phyloP scores from a whole-genome alignment of 495 filamentous ascomycete species.

The Trypethelium eluteriae region DNA sequence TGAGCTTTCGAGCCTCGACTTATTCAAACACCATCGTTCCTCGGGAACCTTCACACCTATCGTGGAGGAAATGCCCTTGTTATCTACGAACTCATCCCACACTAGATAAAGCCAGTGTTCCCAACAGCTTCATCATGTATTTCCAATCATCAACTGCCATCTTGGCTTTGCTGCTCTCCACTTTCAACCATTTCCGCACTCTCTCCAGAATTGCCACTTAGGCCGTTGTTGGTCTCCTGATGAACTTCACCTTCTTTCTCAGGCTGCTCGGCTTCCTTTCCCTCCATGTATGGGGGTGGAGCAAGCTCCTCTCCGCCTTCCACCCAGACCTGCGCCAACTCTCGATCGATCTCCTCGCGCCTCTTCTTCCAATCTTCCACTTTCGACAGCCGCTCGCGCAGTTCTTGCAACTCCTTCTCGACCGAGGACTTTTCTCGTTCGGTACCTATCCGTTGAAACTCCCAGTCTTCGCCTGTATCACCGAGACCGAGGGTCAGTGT shows the following conservation, averaged over 20 bases:
- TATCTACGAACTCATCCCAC: not conserved
- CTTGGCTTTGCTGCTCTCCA: not conserved
- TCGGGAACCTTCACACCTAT: no score
- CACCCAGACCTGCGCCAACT: constrained; percentile 57
- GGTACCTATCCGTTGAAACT: constrained; percentile 86
- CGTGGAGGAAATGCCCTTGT: not conserved
- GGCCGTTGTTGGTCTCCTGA: not conserved
- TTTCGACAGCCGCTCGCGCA: constrained; percentile 67
- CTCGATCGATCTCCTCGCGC: constrained; percentile 64
- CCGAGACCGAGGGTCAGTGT: constrained; percentile 76
- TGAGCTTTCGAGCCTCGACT: not conserved
- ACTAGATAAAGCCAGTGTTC: no score
- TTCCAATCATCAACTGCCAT: not conserved
- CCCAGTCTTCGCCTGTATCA: constrained; percentile 60
- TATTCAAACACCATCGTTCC: not conserved
- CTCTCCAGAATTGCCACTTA: not conserved
- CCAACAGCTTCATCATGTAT: no score
- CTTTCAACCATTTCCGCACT: not conserved
- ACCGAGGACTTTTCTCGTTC: constrained; percentile 84
- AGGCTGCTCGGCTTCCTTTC: not conserved
- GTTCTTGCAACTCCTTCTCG: constrained; percentile 76
- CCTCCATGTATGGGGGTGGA: constrained; percentile 39
- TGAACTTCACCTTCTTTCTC: constrained; percentile 1
- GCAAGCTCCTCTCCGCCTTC: constrained; percentile 31
- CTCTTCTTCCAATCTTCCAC: constrained; percentile 79